Conservation (phyloP, 2,329 filamentous ascomycete genomes). For the Phaeosphaeriaceae sp. region DNA sequence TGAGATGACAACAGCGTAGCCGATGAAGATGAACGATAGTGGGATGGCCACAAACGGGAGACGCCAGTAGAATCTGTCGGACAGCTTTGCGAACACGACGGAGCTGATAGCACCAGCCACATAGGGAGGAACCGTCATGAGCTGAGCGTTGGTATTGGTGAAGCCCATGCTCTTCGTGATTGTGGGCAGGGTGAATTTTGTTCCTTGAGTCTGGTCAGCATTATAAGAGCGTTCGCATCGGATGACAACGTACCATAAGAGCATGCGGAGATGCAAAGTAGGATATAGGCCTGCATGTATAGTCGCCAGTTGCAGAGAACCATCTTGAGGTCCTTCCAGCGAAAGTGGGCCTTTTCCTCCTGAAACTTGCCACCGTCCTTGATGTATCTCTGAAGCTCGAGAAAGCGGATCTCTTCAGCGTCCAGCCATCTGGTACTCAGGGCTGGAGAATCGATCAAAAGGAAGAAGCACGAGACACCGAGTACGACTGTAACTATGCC, state of each 20-base stretch:
- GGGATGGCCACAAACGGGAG: constrained; percentile 35
- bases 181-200: constrained; percentile 39
- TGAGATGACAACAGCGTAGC: constrained; percentile 47
- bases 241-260: constrained; percentile 27
- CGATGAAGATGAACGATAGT: constrained; percentile 43
- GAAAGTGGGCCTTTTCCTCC: constrained; percentile 23
- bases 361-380: constrained; percentile 26
- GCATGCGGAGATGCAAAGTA: constrained; percentile 32
- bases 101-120: constrained; percentile 32
- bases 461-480: constrained; percentile 34
- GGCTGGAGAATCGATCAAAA: constrained; percentile 32
- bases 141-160: constrained; percentile 36
- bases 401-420: constrained; percentile 32
- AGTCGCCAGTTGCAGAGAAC: constrained; percentile 35
- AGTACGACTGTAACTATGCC: constrained; percentile 43
- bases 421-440: constrained; percentile 26
- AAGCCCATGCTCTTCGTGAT: constrained; percentile 39
- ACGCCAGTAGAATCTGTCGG: constrained; percentile 36
- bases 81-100: constrained; percentile 27
- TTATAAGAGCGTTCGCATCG: no score
- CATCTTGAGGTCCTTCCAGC: constrained; percentile 34
- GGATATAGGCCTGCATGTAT: constrained; percentile 40
- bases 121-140: constrained; percentile 39
- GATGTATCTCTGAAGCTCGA: constrained; percentile 32
- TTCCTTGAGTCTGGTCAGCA: constrained; percentile 10